Conservation (phyloP, 352 stramenopile genomes). For the Pythium aquatile region DNA sequence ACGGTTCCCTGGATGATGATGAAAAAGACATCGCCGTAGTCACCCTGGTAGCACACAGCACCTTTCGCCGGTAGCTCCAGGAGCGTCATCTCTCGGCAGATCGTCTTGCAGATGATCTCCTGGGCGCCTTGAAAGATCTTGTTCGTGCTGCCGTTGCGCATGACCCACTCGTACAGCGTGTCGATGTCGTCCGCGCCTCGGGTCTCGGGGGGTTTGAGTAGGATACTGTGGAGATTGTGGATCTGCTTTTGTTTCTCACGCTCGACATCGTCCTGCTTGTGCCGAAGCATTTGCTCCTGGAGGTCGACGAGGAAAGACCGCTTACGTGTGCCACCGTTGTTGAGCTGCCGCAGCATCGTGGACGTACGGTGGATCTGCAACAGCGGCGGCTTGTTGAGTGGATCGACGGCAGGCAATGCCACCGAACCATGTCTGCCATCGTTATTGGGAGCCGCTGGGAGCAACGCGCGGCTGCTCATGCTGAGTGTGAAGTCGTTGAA, state of each 20-base stretch:
- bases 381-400: neutral
- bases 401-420: neutral
- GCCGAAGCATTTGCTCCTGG: conserved; percentile 53
- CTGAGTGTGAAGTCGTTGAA: neutral
- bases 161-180: conserved; percentile 73
- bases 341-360: conserved; percentile 18
- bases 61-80: conserved; percentile 57
- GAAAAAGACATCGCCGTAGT: conserved; percentile 83
- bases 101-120: conserved; percentile 88
- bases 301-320: conserved; percentile 51
- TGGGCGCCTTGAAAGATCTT: conserved; percentile 82
- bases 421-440: neutral
- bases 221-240: conserved; percentile 49
- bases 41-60: conserved; percentile 78
- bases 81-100: conserved; percentile 86
- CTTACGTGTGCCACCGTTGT: conserved; percentile 9
- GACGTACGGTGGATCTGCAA: conserved; percentile 1
- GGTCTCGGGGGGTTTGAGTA: conserved; percentile 42
- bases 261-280: conserved; percentile 43
- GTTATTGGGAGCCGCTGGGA: neutral
- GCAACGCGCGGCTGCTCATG: conserved; percentile 5
- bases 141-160: conserved; percentile 78
- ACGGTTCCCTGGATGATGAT: conserved; percentile 75
- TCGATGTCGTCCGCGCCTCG: conserved; percentile 64
- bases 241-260: conserved; percentile 48